Base-by-base conservation (phyloP, 2,329 filamentous ascomycete genomes). In the Talaromyces marneffei region DNA sequence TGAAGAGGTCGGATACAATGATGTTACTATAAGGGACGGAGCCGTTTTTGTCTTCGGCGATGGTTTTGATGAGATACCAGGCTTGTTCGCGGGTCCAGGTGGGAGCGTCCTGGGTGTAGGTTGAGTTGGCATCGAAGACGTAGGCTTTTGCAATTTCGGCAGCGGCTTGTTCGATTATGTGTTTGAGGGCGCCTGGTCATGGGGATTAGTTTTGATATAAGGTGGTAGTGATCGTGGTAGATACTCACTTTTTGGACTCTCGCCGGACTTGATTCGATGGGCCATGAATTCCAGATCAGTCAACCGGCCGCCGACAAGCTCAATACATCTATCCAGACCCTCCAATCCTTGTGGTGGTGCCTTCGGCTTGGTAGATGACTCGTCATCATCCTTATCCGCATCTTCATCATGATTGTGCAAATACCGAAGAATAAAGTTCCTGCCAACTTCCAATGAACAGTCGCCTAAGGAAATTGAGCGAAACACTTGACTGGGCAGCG, bases 111-210 rank as follows among this genome's bases (percentile, higher is more conserved):
- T 27, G 25, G 31, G 83, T 83, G 42, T 81, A 78, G 2, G 79
- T 77, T 56, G 83, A 83, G 50, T 86, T 84, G 25, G 76, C 72
- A 46, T 80, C 70, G 2, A 95, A 80, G 31, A 99, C 84, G 77
- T 92, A 97, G 82, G 97, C 92, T 71, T 96, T 96, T 64, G 96
- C 79, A 53, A 97, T 92, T 71, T 97, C 94, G 0, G 90, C 90
- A 0, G 92, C 90, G 18, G 89, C 89, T 71, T 96, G 91, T 59
- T 91, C 87, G 59, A 96, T 89, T 64, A 99, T 97, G 65, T 96
- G 92, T 23, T 86, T 81, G 2, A 97, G 88, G 2, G 94, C 94
- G 66, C 88, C 83, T 80, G 61, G 56, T 12, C 39, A 29, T 14
- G 3, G n/a, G n/a, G 6, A 14, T 50, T 20, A 23, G 39, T 14